A percentile compares a stretch with the other conserved stretches of the same genome.
Conservation (phyloP, 2,329 filamentous ascomycete genomes). For the Sporothrix curviconia region DNA sequence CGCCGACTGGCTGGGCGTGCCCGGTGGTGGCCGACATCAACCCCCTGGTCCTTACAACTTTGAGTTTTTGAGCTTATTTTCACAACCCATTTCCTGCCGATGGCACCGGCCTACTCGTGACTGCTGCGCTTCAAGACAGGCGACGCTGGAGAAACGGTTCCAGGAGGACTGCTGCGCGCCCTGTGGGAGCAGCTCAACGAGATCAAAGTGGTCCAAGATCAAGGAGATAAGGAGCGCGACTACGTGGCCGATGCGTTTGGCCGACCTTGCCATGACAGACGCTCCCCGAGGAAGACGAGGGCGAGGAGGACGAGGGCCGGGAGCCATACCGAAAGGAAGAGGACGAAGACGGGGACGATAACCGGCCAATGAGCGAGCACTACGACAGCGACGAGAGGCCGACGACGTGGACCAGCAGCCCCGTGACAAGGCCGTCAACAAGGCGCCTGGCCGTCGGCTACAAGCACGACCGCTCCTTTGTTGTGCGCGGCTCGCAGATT, state of each 20-base stretch:
- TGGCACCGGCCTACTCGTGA: constrained; percentile 91
- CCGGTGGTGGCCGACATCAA: constrained; percentile 87
- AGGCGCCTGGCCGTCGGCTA: constrained; percentile 94
- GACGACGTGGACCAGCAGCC: constrained; percentile 71
- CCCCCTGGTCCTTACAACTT: constrained; percentile 98
- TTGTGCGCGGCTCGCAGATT: constrained; percentile 95
- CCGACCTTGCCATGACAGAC: constrained; percentile 89
- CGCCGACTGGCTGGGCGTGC: constrained; percentile 79
- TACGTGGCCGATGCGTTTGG: constrained; percentile 94
- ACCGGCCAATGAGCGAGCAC: constrained; percentile 49
- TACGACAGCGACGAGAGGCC: constrained; percentile 57
- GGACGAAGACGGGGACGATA: constrained; percentile 51
- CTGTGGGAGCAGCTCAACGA: constrained; percentile 96
- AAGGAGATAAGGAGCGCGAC: constrained; percentile 87
- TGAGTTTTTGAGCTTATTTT: constrained; percentile 97
- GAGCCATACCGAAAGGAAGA: constrained; percentile 37
- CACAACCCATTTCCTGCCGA: constrained; percentile 91
- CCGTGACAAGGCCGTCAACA: constrained; percentile 69
- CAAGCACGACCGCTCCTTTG: constrained; percentile 94
- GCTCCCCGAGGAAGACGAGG: constrained; percentile 43
- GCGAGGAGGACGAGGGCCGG: constrained; percentile 30
- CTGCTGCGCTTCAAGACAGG: constrained; percentile 82
- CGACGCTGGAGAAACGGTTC: constrained; percentile 74
- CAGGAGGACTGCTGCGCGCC: constrained; percentile 89
- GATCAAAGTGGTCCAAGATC: constrained; percentile 84